Percentiles rank a stretch among this genome's conserved stretches.
These are phyloP conservation scores for Colletotrichum paranaense DNA, from an alignment of 2,329 filamentous ascomycete species.

Conservation along the genomic window DNA sequence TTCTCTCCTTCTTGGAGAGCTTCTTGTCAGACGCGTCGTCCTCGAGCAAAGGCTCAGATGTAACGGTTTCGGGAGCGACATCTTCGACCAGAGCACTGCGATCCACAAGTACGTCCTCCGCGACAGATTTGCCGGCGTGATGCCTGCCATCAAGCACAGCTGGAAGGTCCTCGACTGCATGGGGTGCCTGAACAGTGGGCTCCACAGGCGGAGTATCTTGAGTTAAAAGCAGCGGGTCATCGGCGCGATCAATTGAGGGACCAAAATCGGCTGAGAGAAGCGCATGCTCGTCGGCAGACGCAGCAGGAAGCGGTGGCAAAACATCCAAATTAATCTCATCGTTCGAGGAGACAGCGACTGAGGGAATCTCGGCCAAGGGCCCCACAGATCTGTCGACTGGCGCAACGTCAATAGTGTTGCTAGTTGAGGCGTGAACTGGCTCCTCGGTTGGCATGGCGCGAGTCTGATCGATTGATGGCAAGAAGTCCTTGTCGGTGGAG, in stretches of 20 bases:
- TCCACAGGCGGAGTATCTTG: background rate
- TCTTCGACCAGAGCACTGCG: background rate
- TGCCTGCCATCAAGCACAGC: background rate
- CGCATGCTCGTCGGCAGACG: background rate
- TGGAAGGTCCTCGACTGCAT: background rate
- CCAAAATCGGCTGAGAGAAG: background rate
- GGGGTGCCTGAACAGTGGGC: background rate
- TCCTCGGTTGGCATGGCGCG: background rate
- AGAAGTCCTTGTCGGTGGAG: background rate
- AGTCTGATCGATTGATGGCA: background rate
- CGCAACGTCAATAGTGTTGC: background rate
- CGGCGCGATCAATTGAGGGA: background rate
- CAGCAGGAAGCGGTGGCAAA: background rate
- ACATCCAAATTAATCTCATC: background rate
- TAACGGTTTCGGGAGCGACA: background rate
- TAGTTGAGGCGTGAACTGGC: background rate
- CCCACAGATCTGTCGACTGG: background rate
- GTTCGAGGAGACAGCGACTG: background rate
- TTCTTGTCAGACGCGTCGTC: constrained; percentile 8
- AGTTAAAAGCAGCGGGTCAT: background rate
- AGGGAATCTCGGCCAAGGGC: background rate
- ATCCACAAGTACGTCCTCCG: background rate
- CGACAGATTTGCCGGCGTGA: background rate
- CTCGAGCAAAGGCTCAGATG: constrained; percentile 13
- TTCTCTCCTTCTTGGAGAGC: constrained; percentile 41